Conservation (phyloP, 2,329 filamentous ascomycete genomes). For the Fusarium dimerum region DNA sequence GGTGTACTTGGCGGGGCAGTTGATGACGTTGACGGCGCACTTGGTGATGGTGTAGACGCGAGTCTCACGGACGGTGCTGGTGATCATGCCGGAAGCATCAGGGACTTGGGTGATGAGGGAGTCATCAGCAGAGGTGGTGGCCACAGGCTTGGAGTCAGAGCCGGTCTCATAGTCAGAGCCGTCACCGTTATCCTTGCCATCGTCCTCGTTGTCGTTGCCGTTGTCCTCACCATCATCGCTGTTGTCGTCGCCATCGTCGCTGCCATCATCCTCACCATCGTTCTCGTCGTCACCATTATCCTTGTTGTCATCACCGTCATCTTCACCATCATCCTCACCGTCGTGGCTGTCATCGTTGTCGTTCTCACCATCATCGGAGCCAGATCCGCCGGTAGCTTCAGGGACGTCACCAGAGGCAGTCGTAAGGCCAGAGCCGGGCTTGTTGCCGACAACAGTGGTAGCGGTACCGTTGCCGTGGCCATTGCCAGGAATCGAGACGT, state of each 20-base stretch:
- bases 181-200: no score
- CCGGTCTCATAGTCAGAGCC: constrained; percentile 3
- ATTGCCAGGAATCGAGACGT: neutral
- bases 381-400: neutral
- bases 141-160: constrained; percentile 8
- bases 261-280: no score
- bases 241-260: no score
- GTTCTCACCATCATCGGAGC: no score
- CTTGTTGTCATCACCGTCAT: no score
- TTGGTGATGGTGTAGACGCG: constrained; percentile 35
- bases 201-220: no score
- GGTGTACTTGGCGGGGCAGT: constrained; percentile 41
- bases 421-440: neutral
- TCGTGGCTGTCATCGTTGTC: no score
- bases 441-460: constrained; percentile 2
- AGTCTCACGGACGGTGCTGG: constrained; percentile 25
- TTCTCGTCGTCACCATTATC: no score
- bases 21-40: constrained; percentile 39
- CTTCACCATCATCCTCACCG: no score
- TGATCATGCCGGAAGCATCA: constrained; percentile 18
- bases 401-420: neutral
- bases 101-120: constrained; percentile 8
- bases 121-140: constrained; percentile 6
- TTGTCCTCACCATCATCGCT: no score
- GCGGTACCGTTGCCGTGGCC: constrained; percentile 14